Base-by-base conservation (phyloP, 495 filamentous ascomycete genomes). In the Immersiella caudata region DNA sequence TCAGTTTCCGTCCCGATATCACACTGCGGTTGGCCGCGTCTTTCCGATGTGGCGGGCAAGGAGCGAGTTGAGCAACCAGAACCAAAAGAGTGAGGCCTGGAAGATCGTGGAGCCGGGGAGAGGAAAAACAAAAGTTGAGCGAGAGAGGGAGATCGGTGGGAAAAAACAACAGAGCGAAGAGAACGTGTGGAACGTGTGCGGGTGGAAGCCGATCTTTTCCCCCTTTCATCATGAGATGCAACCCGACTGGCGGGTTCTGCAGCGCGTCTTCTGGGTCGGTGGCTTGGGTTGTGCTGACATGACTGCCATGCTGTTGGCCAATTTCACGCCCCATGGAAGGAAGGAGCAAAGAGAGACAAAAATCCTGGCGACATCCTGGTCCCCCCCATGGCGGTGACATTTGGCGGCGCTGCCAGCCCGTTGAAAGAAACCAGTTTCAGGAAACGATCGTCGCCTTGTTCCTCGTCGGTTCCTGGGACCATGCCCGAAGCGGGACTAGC, bases 341-440 rank as follows among this genome's bases (percentile, higher is more conserved):
- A 65, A 65, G 52, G 55, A 54, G 62, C 61, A 64, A 54, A 54
- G 26, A 16, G 60, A 52, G 25, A 57, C 55, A 51, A 24, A 56
- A 18, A 33, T 26, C 40, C 40, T 46, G 40, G 46, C 25, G 29
- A 24, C 46, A 54, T 54, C 61, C 46, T 26, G 61, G 56, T 62
- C 57, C 26, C 22, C 24, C 16, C 24, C 61, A 36, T 29, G 40
- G 25, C 50, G 51, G 52, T 64, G 66, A 61, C 60, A 64, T 58
- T 68, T 52, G 60, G 35, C n/a, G 60, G 59, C 63, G 63, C 51
- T 59, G n/a, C 24, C 52, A 14, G 36, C 29, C 46, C 51, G 60
- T 68, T 68, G 60, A 36, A n/a, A 26, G 50, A 33, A 14, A 14
- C 54, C 40, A 50, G 66, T 64, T 68, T 68, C 60, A 60, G 66